phyloP scores from a whole-genome alignment of 2,329 filamentous ascomycete species.

The Venturia oleaginea region DNA sequence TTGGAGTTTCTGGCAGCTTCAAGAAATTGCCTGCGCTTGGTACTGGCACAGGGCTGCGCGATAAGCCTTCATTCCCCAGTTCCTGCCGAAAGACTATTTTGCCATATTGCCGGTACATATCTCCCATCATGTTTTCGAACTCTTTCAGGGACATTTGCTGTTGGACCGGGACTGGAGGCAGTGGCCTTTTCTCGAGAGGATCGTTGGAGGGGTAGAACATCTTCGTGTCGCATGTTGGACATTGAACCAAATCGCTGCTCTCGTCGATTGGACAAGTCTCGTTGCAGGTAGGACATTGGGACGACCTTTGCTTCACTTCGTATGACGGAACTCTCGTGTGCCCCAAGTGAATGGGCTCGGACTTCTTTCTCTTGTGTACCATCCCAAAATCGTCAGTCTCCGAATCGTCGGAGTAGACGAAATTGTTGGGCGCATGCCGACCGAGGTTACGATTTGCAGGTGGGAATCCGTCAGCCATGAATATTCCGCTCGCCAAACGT shows the following conservation, averaged over 20 bases:
- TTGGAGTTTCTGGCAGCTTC: background rate
- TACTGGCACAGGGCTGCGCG: background rate
- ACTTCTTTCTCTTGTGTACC: constrained; percentile 5
- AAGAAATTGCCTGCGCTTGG: background rate
- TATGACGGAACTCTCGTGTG: background rate
- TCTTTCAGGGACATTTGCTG: constrained; percentile 3
- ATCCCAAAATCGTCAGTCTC: background rate
- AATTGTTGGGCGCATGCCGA: background rate
- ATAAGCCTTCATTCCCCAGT: background rate
- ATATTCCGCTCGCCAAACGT: background rate
- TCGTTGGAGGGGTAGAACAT: background rate
- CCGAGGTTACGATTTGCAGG: background rate
- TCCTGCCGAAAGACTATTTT: background rate
- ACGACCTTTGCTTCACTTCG: background rate
- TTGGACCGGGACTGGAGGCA: background rate
- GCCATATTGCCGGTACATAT: background rate
- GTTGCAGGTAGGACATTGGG: constrained; percentile 1
- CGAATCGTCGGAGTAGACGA: background rate
- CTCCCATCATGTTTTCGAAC: constrained; percentile 2
- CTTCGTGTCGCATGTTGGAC: constrained; percentile 6
- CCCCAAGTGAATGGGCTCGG: background rate
- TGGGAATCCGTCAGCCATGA: background rate
- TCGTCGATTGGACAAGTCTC: background rate
- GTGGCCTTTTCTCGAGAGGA: background rate
- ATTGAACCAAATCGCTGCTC: background rate